These are phyloP conservation scores for Leishmania amazonensis DNA, from an alignment of 208 protist species.

Conservation along the genomic window DNA sequence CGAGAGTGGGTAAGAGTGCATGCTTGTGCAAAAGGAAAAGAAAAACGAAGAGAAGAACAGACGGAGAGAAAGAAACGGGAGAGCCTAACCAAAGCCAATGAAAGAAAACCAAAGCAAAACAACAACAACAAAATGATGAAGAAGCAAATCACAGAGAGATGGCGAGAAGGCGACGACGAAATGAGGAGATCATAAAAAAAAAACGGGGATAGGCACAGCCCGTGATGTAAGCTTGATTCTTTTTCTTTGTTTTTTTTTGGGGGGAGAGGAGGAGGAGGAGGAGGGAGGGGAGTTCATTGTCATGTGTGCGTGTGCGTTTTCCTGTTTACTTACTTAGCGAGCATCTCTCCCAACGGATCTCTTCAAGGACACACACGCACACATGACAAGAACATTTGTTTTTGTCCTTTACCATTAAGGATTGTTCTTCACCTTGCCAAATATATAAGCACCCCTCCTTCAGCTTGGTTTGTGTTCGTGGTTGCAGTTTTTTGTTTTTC, in stretches of 20 bases:
- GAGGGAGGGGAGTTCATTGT: too few species aligned
- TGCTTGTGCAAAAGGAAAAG: not conserved
- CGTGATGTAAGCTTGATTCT: not conserved
- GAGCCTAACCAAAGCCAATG: not conserved
- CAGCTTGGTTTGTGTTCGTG: too few species aligned
- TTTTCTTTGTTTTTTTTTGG: too few species aligned
- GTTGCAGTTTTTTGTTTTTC: too few species aligned
- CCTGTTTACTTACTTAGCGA: too few species aligned
- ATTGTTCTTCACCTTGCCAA: not conserved
- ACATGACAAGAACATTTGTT: not conserved
- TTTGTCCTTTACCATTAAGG: not conserved
- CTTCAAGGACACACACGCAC: not conserved
- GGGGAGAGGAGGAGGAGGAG: too few species aligned
- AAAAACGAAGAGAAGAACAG: constrained; percentile 1
- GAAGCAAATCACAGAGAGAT: not conserved
- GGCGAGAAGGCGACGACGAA: not conserved
- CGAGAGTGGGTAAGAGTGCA: not conserved
- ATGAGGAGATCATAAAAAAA: constrained; percentile 10
- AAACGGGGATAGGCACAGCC: not conserved
- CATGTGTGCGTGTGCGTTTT: too few species aligned
- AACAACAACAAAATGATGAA: too few species aligned
- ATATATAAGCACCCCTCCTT: not conserved
- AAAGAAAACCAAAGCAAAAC: too few species aligned
- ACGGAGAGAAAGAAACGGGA: not conserved
- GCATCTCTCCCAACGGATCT: not conserved